Evolutionary conservation across 192 early-diverging fungal species (phyloP).

Genomic region (Backusella psychrophila): DNA sequence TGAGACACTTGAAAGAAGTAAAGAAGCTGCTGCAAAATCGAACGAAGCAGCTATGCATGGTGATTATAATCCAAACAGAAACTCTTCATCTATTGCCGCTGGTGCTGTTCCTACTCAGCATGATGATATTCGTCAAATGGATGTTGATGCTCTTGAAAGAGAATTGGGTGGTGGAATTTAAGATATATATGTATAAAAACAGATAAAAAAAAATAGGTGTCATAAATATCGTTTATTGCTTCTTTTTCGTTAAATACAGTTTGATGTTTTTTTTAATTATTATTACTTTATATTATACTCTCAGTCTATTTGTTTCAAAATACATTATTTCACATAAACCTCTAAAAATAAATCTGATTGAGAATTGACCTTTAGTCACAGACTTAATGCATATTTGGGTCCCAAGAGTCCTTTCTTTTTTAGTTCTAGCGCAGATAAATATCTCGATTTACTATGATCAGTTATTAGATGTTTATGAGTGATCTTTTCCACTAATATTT

Average conservation of each 20-base stretch:
- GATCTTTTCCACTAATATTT: too few relatives aligned
- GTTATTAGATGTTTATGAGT: too few relatives aligned
- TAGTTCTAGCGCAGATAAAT: too few relatives aligned
- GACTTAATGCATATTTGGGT: too few relatives aligned
- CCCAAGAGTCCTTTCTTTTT: too few relatives aligned
- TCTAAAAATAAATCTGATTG: too few relatives aligned
- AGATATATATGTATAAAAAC: neutral
- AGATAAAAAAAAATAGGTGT: neutral
- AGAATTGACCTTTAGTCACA: too few relatives aligned
- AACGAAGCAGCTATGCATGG: conserved; percentile 26
- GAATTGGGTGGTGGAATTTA: conserved; percentile 43
- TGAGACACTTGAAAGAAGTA: conserved; percentile 38
- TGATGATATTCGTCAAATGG: conserved; percentile 42
- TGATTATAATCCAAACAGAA: conserved; percentile 34
- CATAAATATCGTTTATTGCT: neutral
- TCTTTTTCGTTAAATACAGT: neutral
- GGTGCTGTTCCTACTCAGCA: conserved; percentile 39
- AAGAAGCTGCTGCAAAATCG: conserved; percentile 14
- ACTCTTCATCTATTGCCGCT: conserved; percentile 43
- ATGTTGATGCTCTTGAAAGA: conserved; percentile 52
- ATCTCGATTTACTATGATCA: too few relatives aligned
- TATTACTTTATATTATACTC: neutral
- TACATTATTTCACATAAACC: neutral
- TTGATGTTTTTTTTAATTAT: neutral
- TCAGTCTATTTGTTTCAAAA: neutral